These are phyloP conservation scores for Purshia tridentata DNA, from an alignment of 306 rosid species.

Conservation along the genomic window DNA sequence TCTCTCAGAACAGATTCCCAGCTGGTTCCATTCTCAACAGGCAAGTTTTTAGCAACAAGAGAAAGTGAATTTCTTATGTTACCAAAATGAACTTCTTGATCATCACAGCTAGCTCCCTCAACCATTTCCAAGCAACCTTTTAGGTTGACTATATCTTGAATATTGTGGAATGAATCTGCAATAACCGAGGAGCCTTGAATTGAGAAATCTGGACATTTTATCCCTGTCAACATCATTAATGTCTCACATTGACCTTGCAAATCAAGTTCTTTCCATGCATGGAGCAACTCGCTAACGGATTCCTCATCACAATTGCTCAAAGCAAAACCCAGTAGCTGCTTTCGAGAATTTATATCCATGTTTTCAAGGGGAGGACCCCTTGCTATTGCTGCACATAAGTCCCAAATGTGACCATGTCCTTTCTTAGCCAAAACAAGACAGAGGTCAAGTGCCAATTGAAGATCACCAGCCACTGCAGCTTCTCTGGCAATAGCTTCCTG, in stretches of 20 bases:
- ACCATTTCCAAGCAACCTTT: constrained; percentile 42
- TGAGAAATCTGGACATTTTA: constrained; percentile 51
- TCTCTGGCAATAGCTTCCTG: constrained; percentile 99
- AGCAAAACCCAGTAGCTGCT: constrained; percentile 88
- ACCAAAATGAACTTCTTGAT: constrained; percentile 58
- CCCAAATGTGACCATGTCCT: constrained; percentile 94
- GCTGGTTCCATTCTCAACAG: constrained; percentile 59
- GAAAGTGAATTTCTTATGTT: constrained; percentile 48
- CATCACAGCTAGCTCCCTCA: constrained; percentile 38
- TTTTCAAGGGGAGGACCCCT: constrained; percentile 98
- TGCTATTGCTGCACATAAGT: constrained; percentile 96
- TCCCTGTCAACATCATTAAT: constrained; percentile 54
- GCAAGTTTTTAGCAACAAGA: constrained; percentile 64
- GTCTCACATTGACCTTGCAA: constrained; percentile 89
- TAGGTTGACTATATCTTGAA: constrained; percentile 44
- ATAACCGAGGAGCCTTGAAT: constrained; percentile 52
- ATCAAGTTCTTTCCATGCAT: constrained; percentile 95
- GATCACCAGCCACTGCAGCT: constrained; percentile 99
- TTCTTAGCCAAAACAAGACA: constrained; percentile 85
- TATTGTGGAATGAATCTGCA: constrained; percentile 41
- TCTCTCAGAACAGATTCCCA: constrained; percentile 70
- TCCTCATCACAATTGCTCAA: constrained; percentile 94
- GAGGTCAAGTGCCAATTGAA: constrained; percentile 95
- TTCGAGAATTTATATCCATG: constrained; percentile 83
- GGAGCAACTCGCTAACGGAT: constrained; percentile 84